Conservation (phyloP, 768 basidiomycete genomes). For the Tylopilus sp. region DNA sequence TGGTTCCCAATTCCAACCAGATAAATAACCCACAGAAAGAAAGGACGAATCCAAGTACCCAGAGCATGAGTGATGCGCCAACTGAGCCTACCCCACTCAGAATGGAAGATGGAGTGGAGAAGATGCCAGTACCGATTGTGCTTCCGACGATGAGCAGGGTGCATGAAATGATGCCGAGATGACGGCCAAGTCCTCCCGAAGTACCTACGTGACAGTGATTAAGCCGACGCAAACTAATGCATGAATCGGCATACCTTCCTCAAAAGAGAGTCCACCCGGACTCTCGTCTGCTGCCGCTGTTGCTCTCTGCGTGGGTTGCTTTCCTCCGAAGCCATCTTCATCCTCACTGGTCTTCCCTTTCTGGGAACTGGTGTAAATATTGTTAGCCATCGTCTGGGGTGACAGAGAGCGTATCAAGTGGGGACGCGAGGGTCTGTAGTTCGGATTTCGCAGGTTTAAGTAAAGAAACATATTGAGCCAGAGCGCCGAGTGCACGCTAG, state of each 20-base stretch:
- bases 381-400: constrained; percentile 26
- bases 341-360: constrained; percentile 1
- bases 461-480: too few relatives aligned
- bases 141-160: constrained; percentile 57
- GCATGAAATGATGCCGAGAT: constrained; percentile 54
- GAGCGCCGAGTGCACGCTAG: too few relatives aligned
- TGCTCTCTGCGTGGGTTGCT: constrained; percentile 16
- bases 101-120: constrained; percentile 60
- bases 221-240: too few relatives aligned
- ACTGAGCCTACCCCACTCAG: constrained; percentile 53
- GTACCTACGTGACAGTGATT: too few relatives aligned
- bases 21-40: constrained; percentile 60
- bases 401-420: too few relatives aligned
- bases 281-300: constrained; percentile 16
- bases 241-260: constrained; percentile 40
- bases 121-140: constrained; percentile 65
- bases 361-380: background rate
- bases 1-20: constrained; percentile 62
- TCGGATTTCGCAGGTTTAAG: too few relatives aligned
- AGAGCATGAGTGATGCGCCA: constrained; percentile 62
- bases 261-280: constrained; percentile 45
- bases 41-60: constrained; percentile 58
- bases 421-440: too few relatives aligned
- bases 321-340: background rate
- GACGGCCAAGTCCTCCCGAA: constrained; percentile 56